A percentile compares a stretch with the other conserved stretches of the same genome.
These are phyloP conservation scores for Glycine latifolia DNA, from an alignment of 306 rosid species.

Conservation along the genomic window DNA sequence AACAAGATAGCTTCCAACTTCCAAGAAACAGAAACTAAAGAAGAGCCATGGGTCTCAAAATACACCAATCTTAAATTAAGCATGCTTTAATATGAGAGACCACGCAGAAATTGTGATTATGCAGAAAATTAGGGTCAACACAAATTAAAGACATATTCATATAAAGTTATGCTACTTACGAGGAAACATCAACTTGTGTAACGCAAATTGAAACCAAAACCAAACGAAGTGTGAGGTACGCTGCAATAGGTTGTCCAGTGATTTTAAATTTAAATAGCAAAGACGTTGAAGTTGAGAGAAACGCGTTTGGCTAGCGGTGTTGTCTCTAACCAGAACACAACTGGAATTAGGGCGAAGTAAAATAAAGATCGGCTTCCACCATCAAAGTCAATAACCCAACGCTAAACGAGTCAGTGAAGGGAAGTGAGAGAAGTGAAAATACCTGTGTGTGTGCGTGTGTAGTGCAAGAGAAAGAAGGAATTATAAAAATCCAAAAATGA, in stretches of 20 bases:
- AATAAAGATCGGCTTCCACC: slow-evolving; percentile 8
- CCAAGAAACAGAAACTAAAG: slow-evolving; percentile 29
- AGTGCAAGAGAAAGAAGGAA: slow-evolving; percentile 1
- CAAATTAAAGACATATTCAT: not conserved
- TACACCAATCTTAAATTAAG: not conserved
- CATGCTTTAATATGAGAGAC: not conserved
- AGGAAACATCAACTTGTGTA: not conserved
- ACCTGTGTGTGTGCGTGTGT: not conserved
- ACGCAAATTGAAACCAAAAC: slow-evolving; percentile 27
- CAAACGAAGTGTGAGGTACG: slow-evolving; percentile 2
- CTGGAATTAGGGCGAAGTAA: slow-evolving; percentile 8
- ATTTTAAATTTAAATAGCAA: not conserved
- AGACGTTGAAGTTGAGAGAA: not conserved
- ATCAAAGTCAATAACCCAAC: not conserved
- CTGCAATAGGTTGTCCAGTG: not conserved
- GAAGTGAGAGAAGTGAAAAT: not conserved
- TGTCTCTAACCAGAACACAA: not conserved
- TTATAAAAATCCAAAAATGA: too few species aligned
- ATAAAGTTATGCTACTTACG: not conserved
- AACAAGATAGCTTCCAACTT: slow-evolving; percentile 30
- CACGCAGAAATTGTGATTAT: not conserved
- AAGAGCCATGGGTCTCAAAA: not conserved
- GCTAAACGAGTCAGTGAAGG: not conserved
- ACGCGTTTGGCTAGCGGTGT: not conserved
- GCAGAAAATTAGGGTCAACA: slow-evolving; percentile 9